Percentiles rank a stretch among this genome's conserved stretches.
Conservation (phyloP, 1,139 yeast genomes). For the Kodamaea plutei region DNA sequence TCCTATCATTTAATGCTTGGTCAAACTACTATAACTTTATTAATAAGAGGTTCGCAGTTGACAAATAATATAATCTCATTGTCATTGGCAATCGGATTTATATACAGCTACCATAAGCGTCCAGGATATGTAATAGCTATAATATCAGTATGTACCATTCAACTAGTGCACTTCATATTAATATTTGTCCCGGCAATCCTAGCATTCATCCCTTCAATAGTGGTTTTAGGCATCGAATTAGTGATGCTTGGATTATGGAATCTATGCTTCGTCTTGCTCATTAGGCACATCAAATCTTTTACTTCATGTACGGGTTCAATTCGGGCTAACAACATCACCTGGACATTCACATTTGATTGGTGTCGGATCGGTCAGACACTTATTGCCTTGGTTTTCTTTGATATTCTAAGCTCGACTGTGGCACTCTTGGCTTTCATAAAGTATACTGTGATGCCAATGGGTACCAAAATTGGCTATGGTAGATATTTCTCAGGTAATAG, state of each 20-base stretch:
- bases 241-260: constrained; percentile 10
- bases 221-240: constrained; percentile 7
- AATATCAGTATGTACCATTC: too few relatives aligned
- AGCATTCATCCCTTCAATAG: constrained; percentile 7
- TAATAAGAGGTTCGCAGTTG: constrained; percentile 7
- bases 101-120: background rate
- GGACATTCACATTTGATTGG: constrained; percentile 5
- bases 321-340: background rate
- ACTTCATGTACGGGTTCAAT: constrained; percentile 8
- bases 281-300: constrained; percentile 7
- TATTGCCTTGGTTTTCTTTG: constrained; percentile 28
- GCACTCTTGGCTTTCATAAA: constrained; percentile 6
- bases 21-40: too few relatives aligned
- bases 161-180: too few relatives aligned
- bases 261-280: constrained; percentile 9
- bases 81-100: constrained; percentile 6
- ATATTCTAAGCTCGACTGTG: constrained; percentile 18
- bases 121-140: constrained; percentile 8
- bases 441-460: constrained; percentile 8
- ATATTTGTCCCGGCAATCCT: constrained; percentile 8
- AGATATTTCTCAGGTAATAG: constrained; percentile 7
- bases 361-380: constrained; percentile 21
- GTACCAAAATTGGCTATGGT: constrained; percentile 5
- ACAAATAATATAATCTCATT: too few relatives aligned
- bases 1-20: too few relatives aligned